These are phyloP conservation scores for Naganishia antarctica DNA, from an alignment of 768 basidiomycete species.

Conservation along the genomic window DNA sequence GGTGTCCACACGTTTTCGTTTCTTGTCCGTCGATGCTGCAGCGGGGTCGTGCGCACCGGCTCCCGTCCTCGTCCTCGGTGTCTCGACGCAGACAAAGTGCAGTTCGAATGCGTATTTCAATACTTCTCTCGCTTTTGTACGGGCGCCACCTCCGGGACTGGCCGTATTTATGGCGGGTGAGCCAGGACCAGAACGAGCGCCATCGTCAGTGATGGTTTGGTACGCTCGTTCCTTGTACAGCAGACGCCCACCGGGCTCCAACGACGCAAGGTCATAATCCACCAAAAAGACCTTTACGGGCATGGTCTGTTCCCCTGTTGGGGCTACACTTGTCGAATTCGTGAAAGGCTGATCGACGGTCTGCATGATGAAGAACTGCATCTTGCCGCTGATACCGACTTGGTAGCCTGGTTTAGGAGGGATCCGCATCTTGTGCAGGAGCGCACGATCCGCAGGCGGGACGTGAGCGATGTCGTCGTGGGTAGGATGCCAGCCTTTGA, in stretches of 20 bases:
- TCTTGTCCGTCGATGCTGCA: conserved; percentile 7
- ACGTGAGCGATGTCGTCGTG: background rate
- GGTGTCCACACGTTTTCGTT: conserved; percentile 1
- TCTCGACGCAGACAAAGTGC: conserved; percentile 39
- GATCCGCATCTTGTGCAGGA: background rate
- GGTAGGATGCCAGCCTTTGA: background rate
- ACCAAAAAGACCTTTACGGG: conserved; percentile 45
- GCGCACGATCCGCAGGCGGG: background rate
- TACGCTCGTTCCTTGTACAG: conserved; percentile 42
- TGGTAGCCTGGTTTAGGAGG: conserved; percentile 1
- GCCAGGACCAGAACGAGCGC: background rate
- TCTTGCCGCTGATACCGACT: conserved; percentile 4
- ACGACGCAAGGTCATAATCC: conserved; percentile 39
- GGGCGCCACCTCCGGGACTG: background rate
- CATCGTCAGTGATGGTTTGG: conserved; percentile 19
- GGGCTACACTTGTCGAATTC: background rate
- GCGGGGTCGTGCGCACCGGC: background rate
- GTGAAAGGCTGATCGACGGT: conserved; percentile 7
- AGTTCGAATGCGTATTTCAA: conserved; percentile 44
- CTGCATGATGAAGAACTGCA: conserved; percentile 15
- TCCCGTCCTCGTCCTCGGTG: conserved; percentile 15
- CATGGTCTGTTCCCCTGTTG: background rate
- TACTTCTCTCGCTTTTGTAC: conserved; percentile 25
- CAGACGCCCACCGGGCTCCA: conserved; percentile 39
- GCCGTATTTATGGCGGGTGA: background rate